phyloP scores from a whole-genome alignment of 192 early-diverging fungal genomes.

The Umbelopsis ramanniana region DNA sequence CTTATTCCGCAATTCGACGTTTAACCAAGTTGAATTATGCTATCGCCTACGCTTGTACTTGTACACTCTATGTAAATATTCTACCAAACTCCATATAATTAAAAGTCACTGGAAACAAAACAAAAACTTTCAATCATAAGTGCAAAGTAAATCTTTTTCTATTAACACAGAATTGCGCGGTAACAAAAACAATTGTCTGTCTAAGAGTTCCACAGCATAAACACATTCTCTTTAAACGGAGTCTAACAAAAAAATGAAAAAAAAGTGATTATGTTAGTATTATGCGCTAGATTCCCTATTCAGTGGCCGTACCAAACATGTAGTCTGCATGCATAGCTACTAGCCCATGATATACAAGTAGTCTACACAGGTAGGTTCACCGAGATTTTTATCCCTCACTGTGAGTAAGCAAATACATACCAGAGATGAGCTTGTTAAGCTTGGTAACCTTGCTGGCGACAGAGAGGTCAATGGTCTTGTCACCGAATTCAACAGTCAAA shows the following conservation, averaged over 20 bases:
- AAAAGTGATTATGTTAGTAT: background rate
- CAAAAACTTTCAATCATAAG: background rate
- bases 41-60: background rate
- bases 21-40: too few species aligned
- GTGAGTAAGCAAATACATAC: conserved; percentile 32
- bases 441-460: conserved; percentile 94
- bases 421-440: conserved; percentile 91
- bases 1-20: too few species aligned
- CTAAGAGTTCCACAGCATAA: conserved; percentile 14
- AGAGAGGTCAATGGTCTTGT: conserved; percentile 98
- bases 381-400: background rate
- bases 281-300: background rate
- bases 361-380: background rate
- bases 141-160: conserved; percentile 13
- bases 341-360: too few species aligned
- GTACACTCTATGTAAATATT: background rate
- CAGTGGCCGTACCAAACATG: background rate
- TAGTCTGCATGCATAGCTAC: background rate
- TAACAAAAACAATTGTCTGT: conserved; percentile 24
- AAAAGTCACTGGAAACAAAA: background rate
- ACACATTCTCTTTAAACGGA: conserved; percentile 8
- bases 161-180: conserved; percentile 22
- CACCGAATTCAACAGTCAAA: conserved; percentile 95
- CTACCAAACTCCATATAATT: background rate
- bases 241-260: background rate